Evolutionary conservation across 176 grass and related monocot species (phyloP), one percentile per base, ranked within the genome.

Genomic region (Miscanthus lutarioriparius): DNA sequence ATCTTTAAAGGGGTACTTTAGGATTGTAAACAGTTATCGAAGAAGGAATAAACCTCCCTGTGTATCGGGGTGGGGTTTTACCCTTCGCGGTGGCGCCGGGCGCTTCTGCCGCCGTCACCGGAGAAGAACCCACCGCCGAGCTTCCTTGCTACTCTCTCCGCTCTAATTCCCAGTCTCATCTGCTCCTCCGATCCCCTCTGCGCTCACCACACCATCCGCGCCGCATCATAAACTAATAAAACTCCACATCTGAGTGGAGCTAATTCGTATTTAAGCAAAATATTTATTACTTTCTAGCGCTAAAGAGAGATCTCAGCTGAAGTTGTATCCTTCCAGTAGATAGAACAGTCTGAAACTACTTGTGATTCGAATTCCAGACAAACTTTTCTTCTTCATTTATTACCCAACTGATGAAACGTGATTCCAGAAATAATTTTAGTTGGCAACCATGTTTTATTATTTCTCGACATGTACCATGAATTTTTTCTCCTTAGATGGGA

Each of bases 241-340:
- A 69, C 71, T 82, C 2, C 26, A 75, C 41, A 41, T 62, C 56
- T 44, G 58, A 25, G 14, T 12, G 35, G 3, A 41, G 75, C 37
- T 68, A 43, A 16, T 82, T 82, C 76, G 37, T 45, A 8, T 23
- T 88, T 83, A 78, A 36, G 2, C 26, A 70, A 45, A 71, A 63
- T 87, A 77, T 39, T 63, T 62, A 58, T 40, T 10, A 59, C 11
- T 70, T 40, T 88, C 2, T 64, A 88, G 27, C n/a, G 27, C 14
- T 47, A 86, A 28, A 47, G 22, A 25, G 35, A 75, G 49, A 74
- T 9, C 51, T 74, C 61, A 37, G 26, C 51, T 87, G 44, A 58
- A 32, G 17, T 27, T 35, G 33, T 82, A 36, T 10, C 26, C 27
- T 62, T 7, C 68, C 25, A 82, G 41, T 61, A 69, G 47, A 41